Evolutionary conservation across 1,284 basidiomycete species (phyloP), one percentile per base, ranked within the genome.

Genomic region (Ustilago bromivora): DNA sequence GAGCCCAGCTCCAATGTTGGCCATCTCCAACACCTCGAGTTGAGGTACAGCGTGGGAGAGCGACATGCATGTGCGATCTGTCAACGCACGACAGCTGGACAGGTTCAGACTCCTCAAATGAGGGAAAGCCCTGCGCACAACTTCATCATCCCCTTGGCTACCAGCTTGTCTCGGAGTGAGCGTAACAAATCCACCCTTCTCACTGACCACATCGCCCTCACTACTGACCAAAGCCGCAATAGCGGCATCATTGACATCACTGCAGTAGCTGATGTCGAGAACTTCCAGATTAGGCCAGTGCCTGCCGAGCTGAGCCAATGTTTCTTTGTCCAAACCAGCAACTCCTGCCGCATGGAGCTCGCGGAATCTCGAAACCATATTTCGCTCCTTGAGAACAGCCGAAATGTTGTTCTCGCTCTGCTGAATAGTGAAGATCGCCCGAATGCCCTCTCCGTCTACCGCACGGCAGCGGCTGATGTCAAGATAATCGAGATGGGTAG

Each of bases 11-110:
- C 77, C 73, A 15, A 94, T 90, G 8, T 92, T 91, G 1, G 92
- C 93, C 66, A 96, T 85, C 87, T 98, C 95, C 41, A 97, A 88
- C 60, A 91, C 89, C 82, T 93, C 91, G n/a, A 97, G 88, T 57
- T 88, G 84, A 0, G 95, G 94, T 8, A 95, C 89, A 11, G 91
- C 88, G 82, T 91, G 87, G 6, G 92, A 91, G 31, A 98, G 88
- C 80, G 92, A 90, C 7, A 90, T 89, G 81, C 93, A 92, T 3
- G 91, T 91, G 36, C 88, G 88, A 79, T 94, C 92, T 0, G 93
- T 94, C 67, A 97, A 88, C 57, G 91, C 87, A 6, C 88, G 85
- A 82, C 94, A 96, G n/a, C 87, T 89, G 4, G 94, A 94, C 28
- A 98, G 86, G 47, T 89, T 90, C 40, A 97, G 88, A 84, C 95